Evolutionary conservation across 2,329 filamentous ascomycete species (phyloP), one percentile per base, ranked within the genome.

Genomic region (Colletotrichum sp.): DNA sequence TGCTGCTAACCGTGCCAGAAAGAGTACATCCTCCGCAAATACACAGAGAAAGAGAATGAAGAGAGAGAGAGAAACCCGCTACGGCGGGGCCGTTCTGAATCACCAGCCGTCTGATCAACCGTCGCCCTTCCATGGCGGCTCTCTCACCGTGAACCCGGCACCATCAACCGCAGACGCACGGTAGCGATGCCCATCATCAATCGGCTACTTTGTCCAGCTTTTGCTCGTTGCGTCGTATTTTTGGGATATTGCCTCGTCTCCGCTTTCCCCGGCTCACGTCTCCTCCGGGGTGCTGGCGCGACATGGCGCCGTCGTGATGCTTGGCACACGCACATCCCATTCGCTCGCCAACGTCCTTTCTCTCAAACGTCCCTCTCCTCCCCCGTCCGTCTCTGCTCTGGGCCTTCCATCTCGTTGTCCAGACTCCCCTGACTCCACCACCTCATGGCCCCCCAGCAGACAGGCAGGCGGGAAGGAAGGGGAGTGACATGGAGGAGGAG

Each of bases 81-180:
- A 63, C 30, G 72, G 69, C 39, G 73, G 73, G 64, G 70, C 70
- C 44, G 49, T 69, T 69, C 74, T 76, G 71, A 76, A 74, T 73
- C 74, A 76, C 57, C 49, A 60, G 30, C 70, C 74, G 74, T 74
- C 49, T 76, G 74, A 76, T 76, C 74, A 76, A 24, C 74, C 67
- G 34, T 64, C 28, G 59, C 57, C 64, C 59, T 36, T 32, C 55
- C 63, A 57, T 72, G 60, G 68, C 39, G 69, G 69, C 55, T 59
- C 26, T 28, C 21, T 64, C 70, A 36, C 52, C 52, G 24, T 32
- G 26, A 59, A 59, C 55, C 59, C 59, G 24, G 69, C 62, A 75
- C 64, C 73, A 28, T 72, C 69, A 76, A 72, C 73, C 63, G 24
- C 69, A 73, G 62, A 65, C 57, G 57, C 70, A 62, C 64, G 64